Conservation (phyloP, 139 green algal species). For the Tetraselmis chui region DNA sequence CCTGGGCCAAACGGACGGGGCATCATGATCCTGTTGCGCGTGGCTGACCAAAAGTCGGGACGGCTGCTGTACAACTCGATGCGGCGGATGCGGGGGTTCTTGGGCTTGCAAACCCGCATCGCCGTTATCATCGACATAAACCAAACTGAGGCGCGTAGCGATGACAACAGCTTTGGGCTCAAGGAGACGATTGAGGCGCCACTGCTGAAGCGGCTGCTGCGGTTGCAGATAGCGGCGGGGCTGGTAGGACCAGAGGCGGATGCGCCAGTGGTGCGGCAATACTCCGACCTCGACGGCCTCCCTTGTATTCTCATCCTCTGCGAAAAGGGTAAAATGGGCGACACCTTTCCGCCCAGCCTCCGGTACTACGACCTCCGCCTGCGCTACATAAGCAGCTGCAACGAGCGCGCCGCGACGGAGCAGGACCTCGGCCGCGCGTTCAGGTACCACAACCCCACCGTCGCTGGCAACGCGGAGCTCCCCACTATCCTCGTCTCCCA, state of each 20-base stretch:
- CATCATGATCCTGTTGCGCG: neutral
- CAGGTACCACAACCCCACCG: neutral
- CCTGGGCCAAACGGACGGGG: neutral
- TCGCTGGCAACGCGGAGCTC: neutral
- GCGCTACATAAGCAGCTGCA: neutral
- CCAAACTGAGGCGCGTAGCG: neutral
- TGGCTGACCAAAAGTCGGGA: neutral
- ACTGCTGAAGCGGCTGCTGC: neutral
- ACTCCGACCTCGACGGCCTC: constrained; percentile 10
- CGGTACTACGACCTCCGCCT: constrained; percentile 6
- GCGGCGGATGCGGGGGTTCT: neutral
- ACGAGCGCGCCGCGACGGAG: neutral
- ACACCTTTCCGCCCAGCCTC: constrained; percentile 11
- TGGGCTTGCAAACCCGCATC: neutral
- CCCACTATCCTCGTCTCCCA: neutral
- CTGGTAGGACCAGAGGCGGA: neutral
- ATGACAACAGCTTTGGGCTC: neutral
- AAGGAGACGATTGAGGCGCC: neutral
- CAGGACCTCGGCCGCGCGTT: neutral
- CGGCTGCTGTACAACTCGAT: neutral
- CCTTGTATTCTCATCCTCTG: constrained; percentile 11
- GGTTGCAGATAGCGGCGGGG: neutral
- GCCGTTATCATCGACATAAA: neutral
- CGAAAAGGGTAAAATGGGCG: constrained; percentile 14
- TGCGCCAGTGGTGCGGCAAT: neutral